Evolutionary conservation across 2,329 filamentous ascomycete genomes (phyloP).

Genomic region (Trichoderma pleuroti): DNA sequence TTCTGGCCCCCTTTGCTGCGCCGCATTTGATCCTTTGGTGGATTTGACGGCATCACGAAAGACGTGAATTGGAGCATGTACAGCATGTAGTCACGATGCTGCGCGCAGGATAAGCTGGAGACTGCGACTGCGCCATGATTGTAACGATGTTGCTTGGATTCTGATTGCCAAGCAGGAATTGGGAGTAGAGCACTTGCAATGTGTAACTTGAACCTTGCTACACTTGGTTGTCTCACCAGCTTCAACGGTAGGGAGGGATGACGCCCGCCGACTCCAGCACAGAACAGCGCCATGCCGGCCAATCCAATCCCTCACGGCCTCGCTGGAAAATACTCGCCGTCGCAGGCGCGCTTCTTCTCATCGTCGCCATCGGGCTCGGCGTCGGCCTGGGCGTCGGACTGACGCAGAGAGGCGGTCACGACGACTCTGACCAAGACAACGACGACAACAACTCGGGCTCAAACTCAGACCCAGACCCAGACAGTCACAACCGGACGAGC

Average conservation of each 20-base stretch:
- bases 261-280: not conserved
- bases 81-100: not conserved
- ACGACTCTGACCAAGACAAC: constrained; percentile 21
- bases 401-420: constrained; percentile 30
- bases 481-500: constrained; percentile 23
- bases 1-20: constrained; percentile 13
- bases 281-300: not conserved
- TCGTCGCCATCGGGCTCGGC: constrained; percentile 42
- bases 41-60: not conserved
- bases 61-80: not conserved
- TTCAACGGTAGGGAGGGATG: not conserved
- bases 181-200: not conserved
- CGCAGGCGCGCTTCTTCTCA: constrained; percentile 25
- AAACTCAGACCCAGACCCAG: not conserved
- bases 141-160: not conserved
- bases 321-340: constrained; percentile 33
- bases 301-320: constrained; percentile 22
- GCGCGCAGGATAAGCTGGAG: not conserved
- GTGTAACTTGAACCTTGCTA: not conserved
- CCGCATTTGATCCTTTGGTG: not conserved
- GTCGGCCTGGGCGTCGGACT: constrained; percentile 57
- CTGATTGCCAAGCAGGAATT: not conserved
- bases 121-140: not conserved
- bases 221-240: not conserved
- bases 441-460: constrained; percentile 23